Percentiles rank a stretch among this genome's conserved stretches.
These are phyloP conservation scores for Ambrosia hybrid DNA, from an alignment of 140 eudicot genomes.

Conservation along the genomic window DNA sequence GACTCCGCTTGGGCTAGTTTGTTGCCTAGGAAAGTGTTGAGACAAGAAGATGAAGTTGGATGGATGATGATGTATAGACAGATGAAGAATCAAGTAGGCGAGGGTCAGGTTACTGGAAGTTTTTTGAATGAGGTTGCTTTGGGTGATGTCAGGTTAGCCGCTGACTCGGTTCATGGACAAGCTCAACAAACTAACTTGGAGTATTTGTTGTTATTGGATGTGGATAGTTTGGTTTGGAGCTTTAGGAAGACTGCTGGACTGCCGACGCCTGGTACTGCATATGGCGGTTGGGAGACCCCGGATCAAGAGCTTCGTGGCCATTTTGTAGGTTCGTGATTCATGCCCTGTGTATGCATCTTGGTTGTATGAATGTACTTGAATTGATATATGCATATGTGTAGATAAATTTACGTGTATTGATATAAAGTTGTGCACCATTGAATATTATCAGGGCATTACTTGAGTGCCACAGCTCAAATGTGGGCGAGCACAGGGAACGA, in stretches of 20 bases:
- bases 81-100: conserved; percentile 40
- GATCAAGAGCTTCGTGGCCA: conserved; percentile 82
- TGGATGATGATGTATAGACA: conserved; percentile 70
- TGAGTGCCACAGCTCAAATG: conserved; percentile 94
- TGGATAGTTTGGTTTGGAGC: conserved; percentile 81
- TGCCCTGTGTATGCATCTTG: neutral
- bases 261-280: conserved; percentile 58
- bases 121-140: conserved; percentile 58
- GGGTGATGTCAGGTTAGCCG: conserved; percentile 71
- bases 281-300: conserved; percentile 95
- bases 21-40: conserved; percentile 71
- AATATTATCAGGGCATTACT: conserved; percentile 68
- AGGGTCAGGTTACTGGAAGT: conserved; percentile 16
- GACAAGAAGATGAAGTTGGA: conserved; percentile 55
- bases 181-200: conserved; percentile 90
- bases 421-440: neutral
- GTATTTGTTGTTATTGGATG: conserved; percentile 69
- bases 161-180: conserved; percentile 60
- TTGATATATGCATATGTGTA: no score
- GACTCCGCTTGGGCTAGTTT: conserved; percentile 62
- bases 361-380: no score
- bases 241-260: conserved; percentile 79
- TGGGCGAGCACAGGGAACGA: conserved; percentile 83
- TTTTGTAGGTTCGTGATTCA: conserved; percentile 65
- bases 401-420: no score